Conservation (phyloP, 2,329 filamentous ascomycete species). For the Mollisia scopiformis region DNA sequence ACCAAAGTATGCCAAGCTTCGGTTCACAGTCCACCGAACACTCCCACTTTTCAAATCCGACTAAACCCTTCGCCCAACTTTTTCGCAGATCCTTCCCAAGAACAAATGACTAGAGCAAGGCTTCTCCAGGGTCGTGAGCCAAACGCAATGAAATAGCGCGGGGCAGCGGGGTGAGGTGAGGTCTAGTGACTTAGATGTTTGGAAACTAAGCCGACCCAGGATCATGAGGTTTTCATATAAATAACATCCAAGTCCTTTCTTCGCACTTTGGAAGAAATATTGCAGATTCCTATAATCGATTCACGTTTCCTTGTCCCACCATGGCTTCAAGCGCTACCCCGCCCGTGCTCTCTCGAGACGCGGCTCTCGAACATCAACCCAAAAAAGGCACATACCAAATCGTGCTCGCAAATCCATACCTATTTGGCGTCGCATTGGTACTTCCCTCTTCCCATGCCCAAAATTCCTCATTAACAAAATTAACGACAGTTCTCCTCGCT, state of each 20-base stretch:
- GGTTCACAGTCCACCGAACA: neutral
- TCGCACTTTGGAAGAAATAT: neutral
- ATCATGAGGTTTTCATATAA: too few species aligned
- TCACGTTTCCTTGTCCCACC: neutral
- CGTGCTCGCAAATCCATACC: conserved; percentile 9
- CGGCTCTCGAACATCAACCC: neutral
- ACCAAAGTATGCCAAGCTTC: neutral
- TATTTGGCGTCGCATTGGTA: conserved; percentile 10
- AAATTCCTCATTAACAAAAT: neutral
- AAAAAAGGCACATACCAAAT: neutral
- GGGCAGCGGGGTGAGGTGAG: neutral
- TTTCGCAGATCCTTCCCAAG: neutral
- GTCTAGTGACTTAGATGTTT: neutral
- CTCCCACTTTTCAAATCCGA: neutral
- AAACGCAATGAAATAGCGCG: neutral
- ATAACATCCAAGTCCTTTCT: neutral
- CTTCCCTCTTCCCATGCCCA: neutral
- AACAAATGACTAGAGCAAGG: neutral
- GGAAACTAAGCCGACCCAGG: neutral
- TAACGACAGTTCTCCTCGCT: conserved; percentile 43
- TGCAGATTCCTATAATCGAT: neutral
- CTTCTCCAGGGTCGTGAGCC: neutral
- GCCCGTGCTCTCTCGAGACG: neutral
- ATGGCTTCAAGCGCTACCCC: neutral
- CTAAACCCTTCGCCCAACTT: neutral